A percentile compares a stretch with the other conserved stretches of the same genome.
Evolutionary conservation across 2,329 filamentous ascomycete species (phyloP).

Genomic region (Cercospora sojina): DNA sequence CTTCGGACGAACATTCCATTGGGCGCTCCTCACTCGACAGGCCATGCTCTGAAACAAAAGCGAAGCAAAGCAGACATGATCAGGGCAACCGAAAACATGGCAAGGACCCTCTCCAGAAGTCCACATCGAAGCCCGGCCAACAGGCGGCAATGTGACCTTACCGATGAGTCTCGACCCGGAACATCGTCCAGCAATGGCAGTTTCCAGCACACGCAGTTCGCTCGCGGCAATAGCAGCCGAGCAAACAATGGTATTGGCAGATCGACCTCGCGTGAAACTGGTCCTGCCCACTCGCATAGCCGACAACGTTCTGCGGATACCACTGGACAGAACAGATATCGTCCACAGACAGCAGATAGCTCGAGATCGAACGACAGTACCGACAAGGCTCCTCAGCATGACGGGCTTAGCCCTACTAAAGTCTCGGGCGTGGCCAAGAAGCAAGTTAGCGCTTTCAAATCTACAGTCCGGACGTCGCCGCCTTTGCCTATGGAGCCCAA

Average conservation of each 20-base stretch:
- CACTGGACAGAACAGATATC: background rate
- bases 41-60: conserved; percentile 8
- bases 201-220: background rate
- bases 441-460: conserved; percentile 6
- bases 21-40: conserved; percentile 8
- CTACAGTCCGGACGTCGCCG: background rate
- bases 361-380: background rate
- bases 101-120: conserved; percentile 8
- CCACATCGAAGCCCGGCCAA: conserved; percentile 9
- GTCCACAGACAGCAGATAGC: background rate
- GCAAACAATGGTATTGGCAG: background rate
- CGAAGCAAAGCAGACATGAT: conserved; percentile 15
- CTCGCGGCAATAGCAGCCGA: background rate
- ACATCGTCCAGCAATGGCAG: conserved; percentile 12
- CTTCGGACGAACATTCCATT: conserved; percentile 4
- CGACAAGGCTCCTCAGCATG: background rate
- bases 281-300: background rate
- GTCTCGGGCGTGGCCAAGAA: conserved; percentile 5
- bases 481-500: conserved; percentile 10
- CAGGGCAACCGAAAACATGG: conserved; percentile 10
- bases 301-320: background rate
- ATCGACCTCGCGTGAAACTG: background rate
- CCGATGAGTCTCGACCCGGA: background rate
- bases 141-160: background rate
- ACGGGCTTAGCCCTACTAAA: conserved; percentile 3